phyloP scores from a whole-genome alignment of 1,284 basidiomycete genomes.

The Sporisorium graminicola region DNA sequence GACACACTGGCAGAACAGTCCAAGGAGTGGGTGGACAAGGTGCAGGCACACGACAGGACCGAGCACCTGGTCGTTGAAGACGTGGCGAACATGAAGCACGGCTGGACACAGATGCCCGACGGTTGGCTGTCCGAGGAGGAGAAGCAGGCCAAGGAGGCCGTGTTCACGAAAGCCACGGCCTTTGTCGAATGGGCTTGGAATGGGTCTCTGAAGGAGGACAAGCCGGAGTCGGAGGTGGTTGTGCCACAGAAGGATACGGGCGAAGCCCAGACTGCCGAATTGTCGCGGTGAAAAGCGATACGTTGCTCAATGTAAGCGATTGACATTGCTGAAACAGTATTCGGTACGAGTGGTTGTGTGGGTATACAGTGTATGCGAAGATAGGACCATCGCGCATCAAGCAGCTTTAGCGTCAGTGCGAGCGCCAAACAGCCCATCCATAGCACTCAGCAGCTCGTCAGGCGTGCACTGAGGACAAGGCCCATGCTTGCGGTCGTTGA shows the following conservation, averaged over 20 bases:
- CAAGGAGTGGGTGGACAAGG: constrained; percentile 49
- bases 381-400: neutral
- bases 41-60: constrained; percentile 32
- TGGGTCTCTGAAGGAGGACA: constrained; percentile 9
- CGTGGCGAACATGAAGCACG: constrained; percentile 45
- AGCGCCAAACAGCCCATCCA: constrained; percentile 40
- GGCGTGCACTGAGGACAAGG: constrained; percentile 47
- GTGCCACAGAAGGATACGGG: constrained; percentile 24
- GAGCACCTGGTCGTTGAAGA: constrained; percentile 46
- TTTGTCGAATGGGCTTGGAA: constrained; percentile 49
- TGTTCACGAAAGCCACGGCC: constrained; percentile 36
- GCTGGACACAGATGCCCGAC: constrained; percentile 56
- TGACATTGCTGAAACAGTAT: neutral
- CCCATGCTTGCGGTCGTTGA: constrained; percentile 43
- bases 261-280: constrained; percentile 12
- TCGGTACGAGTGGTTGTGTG: neutral
- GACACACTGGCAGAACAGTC: constrained; percentile 57
- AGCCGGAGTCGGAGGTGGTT: constrained; percentile 32
- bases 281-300: neutral
- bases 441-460: constrained; percentile 25
- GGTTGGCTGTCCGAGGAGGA: constrained; percentile 44
- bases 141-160: constrained; percentile 28
- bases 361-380: constrained; percentile 6
- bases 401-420: constrained; percentile 5
- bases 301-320: neutral